Conservation (phyloP, 805 yeast species). For the Myxozyma melibiosi region DNA sequence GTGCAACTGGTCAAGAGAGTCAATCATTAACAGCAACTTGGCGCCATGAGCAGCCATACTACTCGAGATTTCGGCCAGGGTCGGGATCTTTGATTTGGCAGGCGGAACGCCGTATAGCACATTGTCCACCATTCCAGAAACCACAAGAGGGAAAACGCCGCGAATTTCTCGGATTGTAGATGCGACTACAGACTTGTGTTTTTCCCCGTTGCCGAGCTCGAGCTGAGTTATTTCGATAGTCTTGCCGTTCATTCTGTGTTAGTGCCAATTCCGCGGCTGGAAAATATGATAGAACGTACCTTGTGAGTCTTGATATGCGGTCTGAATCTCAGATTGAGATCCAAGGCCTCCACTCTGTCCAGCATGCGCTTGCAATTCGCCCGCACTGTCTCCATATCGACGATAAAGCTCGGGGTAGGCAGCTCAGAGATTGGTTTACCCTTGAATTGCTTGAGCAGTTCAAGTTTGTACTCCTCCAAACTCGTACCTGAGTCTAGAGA, state of each 20-base stretch:
- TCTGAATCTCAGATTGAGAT: conserved; percentile 52
- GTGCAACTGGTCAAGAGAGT: conserved; percentile 58
- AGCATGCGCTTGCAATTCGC: conserved; percentile 56
- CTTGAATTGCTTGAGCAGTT: conserved; percentile 13
- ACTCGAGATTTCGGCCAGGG: conserved; percentile 45
- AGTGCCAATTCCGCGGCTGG: not conserved
- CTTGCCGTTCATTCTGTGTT: conserved; percentile 48
- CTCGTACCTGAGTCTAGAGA: not conserved
- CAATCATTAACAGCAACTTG: conserved; percentile 56
- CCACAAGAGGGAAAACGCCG: conserved; percentile 48
- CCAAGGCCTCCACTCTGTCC: conserved; percentile 46
- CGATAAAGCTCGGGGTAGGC: conserved; percentile 63
- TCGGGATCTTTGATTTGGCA: conserved; percentile 51
- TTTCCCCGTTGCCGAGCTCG: conserved; percentile 42
- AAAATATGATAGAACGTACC: conserved; percentile 32
- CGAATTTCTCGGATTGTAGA: conserved; percentile 72
- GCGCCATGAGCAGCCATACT: conserved; percentile 42
- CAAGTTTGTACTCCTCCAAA: not conserved
- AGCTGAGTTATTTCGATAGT: conserved; percentile 58
- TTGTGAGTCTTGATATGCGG: conserved; percentile 81
- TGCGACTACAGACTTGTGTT: conserved; percentile 58
- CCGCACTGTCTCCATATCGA: conserved; percentile 48
- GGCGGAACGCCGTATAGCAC: conserved; percentile 61
- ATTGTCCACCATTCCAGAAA: conserved; percentile 50
- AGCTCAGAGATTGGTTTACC: conserved; percentile 52